Conservation (phyloP, 129 eudicot species). For the carrot (Daucus carota) region DH1_v3.0 NC_030383.2:11672001-11672500, state of each 20-base stretch:
- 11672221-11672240: background rate
- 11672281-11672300: background rate
- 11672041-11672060: background rate
- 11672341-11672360: constrained; percentile 18
- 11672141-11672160: background rate
- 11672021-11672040: background rate
- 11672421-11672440: constrained; percentile 25
- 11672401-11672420: constrained; percentile 8
- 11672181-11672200: background rate
- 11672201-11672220: no score
- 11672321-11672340: constrained; percentile 27
- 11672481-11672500: background rate
- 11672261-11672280: background rate
- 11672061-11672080: background rate
- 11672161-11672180: background rate
- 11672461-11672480: background rate
- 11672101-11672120: background rate
- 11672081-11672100: background rate
- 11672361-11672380: constrained; percentile 9
- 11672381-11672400: constrained; percentile 21
- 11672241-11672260: background rate
- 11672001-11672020: background rate
- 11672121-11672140: background rate
- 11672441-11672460: background rate
- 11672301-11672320: constrained; percentile 5